Conservation (phyloP, 306 rosid genomes). For the Hippophae rhamnoides region DNA sequence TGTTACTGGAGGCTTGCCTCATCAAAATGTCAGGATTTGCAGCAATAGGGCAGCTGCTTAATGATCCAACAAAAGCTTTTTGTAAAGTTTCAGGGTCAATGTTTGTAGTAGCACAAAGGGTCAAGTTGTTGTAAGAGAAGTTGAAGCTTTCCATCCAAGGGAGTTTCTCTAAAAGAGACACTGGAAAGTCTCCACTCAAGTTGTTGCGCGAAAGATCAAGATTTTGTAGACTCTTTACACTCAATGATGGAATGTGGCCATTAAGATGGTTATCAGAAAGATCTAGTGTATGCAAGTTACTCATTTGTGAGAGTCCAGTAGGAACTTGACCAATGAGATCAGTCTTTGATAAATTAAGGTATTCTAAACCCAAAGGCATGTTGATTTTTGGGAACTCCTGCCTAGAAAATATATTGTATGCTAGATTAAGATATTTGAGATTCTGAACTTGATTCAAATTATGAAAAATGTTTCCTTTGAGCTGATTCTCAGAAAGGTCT, state of each 20-base stretch:
- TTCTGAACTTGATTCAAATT: slow-evolving; percentile 41
- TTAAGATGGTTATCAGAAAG: slow-evolving; percentile 69
- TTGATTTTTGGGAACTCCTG: slow-evolving; percentile 54
- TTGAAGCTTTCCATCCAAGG: slow-evolving; percentile 71
- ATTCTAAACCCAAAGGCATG: slow-evolving; percentile 47
- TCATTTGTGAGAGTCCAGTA: slow-evolving; percentile 39
- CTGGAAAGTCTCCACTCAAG: slow-evolving; percentile 74
- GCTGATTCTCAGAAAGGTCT: slow-evolving; percentile 78
- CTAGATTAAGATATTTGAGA: slow-evolving; percentile 70
- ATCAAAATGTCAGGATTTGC: slow-evolving; percentile 59
- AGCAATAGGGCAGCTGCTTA: slow-evolving; percentile 77
- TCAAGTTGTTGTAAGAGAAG: slow-evolving; percentile 83
- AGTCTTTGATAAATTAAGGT: slow-evolving; percentile 73
- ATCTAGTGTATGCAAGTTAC: slow-evolving; percentile 60
- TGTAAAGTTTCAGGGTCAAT: slow-evolving; percentile 36
- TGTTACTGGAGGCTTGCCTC: slow-evolving; percentile 31
- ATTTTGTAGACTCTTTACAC: slow-evolving; percentile 39
- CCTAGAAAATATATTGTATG: slow-evolving; percentile 63
- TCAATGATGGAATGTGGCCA: slow-evolving; percentile 48
- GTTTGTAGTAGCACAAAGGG: slow-evolving; percentile 54
- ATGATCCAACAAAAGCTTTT: slow-evolving; percentile 57
- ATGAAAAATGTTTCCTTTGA: slow-evolving; percentile 64
- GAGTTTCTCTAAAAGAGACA: slow-evolving; percentile 44
- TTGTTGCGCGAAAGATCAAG: slow-evolving; percentile 77
- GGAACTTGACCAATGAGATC: slow-evolving; percentile 68